Evolutionary conservation across 768 basidiomycete species (phyloP), one percentile per base, ranked within the genome.

Genomic region (Panus rudis): DNA sequence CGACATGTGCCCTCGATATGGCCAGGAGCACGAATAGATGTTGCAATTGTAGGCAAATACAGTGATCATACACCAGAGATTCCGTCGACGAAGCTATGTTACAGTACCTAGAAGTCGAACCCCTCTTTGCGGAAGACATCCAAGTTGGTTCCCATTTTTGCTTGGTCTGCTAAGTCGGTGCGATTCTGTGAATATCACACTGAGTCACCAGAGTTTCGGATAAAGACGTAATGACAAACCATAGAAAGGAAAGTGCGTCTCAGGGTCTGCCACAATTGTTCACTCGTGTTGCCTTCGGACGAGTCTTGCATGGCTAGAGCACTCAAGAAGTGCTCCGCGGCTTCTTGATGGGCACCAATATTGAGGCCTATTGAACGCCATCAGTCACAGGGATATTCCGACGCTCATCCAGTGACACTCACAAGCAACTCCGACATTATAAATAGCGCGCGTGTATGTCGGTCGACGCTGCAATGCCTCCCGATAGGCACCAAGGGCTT

Each of bases 351-450:
- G 7, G 92, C 91, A 7, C 92, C 93, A 40, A 98, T 94, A 60
- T 99, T 99, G 48, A 99, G 64, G 57, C 94, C 92, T 96, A 46
- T 4, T 42, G 27, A 12, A 20, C 31, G 46, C 19, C n/a, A 50
- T 30, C 40, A 33, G 34, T 8, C 45, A 37, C 21, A 22, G 13
- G 27, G 38, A n/a, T 13, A 39, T 23, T 30, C 10, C 28, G n/a
- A 30, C 28, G 10, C 28, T n/a, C 10, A 30, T n/a, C 28, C 10
- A 30, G 35, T 20, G 22, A n/a, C 3, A 77, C 89, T 54, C 56
- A 92, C 92, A 99, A 17, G 93, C 92, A 21, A 99, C 96, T 33
- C 93, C 96, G 26, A 99, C 89, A 55, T 99, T 99, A 59, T 94
- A 97, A 19, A 97, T 89, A 8, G 93, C 96, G 10, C 96, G 81